Percentiles rank a stretch among this genome's conserved stretches.
These are phyloP conservation scores for Cordyceps javanica DNA, from an alignment of 2,329 filamentous ascomycete species.

Conservation along the genomic window DNA sequence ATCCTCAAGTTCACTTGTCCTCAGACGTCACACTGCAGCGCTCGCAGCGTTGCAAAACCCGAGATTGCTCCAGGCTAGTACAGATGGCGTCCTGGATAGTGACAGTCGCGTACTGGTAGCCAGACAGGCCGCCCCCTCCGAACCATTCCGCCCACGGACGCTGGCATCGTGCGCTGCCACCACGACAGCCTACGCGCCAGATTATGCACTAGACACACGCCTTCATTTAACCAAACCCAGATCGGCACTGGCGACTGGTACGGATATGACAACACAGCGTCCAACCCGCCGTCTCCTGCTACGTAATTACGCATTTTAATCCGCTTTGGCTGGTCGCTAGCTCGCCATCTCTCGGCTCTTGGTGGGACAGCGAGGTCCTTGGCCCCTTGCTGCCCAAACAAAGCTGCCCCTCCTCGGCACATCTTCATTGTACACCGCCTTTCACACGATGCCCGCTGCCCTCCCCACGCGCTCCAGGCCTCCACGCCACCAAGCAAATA, in stretches of 20 bases:
- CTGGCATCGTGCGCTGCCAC: not conserved
- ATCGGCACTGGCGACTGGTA: not conserved
- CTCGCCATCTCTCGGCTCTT: slow-evolving; percentile 3
- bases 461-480: slow-evolving; percentile 4
- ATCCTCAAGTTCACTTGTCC: not conserved
- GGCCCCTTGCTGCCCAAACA: slow-evolving; percentile 8
- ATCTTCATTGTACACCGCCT: slow-evolving; percentile 11
- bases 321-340: slow-evolving; percentile 7
- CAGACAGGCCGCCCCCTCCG: not conserved
- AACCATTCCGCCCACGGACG: not conserved
- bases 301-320: slow-evolving; percentile 10
- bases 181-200: slow-evolving; percentile 6
- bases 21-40: slow-evolving; percentile 5
- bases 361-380: slow-evolving; percentile 8
- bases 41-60: slow-evolving; percentile 6
- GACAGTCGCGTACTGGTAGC: not conserved
- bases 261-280: slow-evolving; percentile 4
- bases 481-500: slow-evolving; percentile 2
- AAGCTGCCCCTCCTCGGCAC: slow-evolving; percentile 8
- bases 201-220: not conserved
- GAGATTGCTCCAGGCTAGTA: slow-evolving; percentile 7
- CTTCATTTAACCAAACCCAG: not conserved
- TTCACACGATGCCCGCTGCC: not conserved
- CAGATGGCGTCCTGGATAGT: not conserved
- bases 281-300: not conserved